Conservation (phyloP, 2,329 filamentous ascomycete species). For the Venturia aucupariae region DNA sequence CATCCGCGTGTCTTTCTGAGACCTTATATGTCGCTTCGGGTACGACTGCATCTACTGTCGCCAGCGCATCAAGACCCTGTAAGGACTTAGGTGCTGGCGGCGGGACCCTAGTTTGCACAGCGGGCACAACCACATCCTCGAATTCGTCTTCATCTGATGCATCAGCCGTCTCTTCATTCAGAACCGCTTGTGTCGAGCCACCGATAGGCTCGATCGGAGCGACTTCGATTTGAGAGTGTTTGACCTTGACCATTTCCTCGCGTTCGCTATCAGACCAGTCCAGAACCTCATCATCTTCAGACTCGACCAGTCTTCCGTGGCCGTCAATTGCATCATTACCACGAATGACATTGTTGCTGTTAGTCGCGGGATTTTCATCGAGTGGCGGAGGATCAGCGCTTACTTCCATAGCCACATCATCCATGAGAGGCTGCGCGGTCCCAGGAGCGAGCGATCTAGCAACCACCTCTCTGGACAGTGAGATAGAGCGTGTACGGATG, state of each 20-base stretch:
- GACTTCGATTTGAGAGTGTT: not conserved
- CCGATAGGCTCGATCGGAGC: not conserved
- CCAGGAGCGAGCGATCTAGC: not conserved
- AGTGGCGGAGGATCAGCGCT: not conserved
- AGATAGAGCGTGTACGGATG: not conserved
- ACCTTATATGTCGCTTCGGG: not conserved
- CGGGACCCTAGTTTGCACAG: not conserved
- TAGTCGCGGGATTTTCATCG: not conserved
- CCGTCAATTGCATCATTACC: not conserved
- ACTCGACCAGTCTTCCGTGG: slow-evolving; percentile 16
- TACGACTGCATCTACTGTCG: not conserved
- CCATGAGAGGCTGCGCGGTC: not conserved
- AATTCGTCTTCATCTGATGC: slow-evolving; percentile 27
- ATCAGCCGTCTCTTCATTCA: not conserved
- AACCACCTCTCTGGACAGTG: not conserved
- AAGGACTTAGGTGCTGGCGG: not conserved
- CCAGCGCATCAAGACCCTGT: not conserved
- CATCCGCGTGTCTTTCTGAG: not conserved
- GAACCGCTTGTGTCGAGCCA: not conserved
- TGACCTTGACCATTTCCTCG: slow-evolving; percentile 17
- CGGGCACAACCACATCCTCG: slow-evolving; percentile 27
- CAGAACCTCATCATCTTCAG: slow-evolving; percentile 31
- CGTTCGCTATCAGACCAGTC: slow-evolving; percentile 49
- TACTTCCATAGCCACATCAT: not conserved
- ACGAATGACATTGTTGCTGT: not conserved